phyloP scores from a whole-genome alignment of 306 rosid species.

The Trifolium pratense region DNA sequence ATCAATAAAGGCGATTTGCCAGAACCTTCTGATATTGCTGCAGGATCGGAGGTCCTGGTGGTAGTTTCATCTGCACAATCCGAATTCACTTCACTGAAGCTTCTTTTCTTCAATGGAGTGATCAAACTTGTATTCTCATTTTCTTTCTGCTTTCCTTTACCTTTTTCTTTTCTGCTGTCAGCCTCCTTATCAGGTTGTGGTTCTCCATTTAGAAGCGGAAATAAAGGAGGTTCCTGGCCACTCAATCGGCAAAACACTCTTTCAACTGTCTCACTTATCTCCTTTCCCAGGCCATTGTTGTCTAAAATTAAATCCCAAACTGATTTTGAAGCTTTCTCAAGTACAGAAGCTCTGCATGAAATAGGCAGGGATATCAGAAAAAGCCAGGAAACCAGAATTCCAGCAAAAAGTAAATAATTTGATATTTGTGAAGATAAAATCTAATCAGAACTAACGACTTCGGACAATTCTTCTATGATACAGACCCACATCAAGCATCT shows the following conservation, averaged over 20 bases:
- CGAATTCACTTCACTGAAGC: conserved; percentile 55
- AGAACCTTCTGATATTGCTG: conserved; percentile 45
- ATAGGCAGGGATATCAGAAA: conserved; percentile 36
- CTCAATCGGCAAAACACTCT: conserved; percentile 86
- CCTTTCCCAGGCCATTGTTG: conserved; percentile 77
- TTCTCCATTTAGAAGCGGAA: conserved; percentile 59
- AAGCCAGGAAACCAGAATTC: conserved; percentile 26
- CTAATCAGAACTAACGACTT: conserved; percentile 34
- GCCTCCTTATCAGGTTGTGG: conserved; percentile 54
- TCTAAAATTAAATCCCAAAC: conserved; percentile 96
- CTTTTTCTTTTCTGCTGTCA: conserved; percentile 63
- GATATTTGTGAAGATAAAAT: conserved; percentile 25
- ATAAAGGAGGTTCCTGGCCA: conserved; percentile 86
- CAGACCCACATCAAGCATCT: conserved; percentile 18
- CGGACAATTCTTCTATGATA: too few relatives aligned
- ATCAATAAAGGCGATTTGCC: conserved; percentile 53
- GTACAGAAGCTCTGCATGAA: conserved; percentile 77
- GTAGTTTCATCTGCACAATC: conserved; percentile 56
- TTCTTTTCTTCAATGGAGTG: conserved; percentile 66
- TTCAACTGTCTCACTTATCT: conserved; percentile 85
- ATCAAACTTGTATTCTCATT: conserved; percentile 38
- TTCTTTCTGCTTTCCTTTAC: conserved; percentile 61
- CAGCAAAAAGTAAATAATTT: conserved; percentile 21
- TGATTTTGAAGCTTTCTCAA: conserved; percentile 95
- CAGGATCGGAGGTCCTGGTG: conserved; percentile 49